Percentiles rank a stretch among this genome's conserved stretches.
These are phyloP conservation scores for Nemania sp. DNA, from an alignment of 2,329 filamentous ascomycete species.

Conservation along the genomic window DNA sequence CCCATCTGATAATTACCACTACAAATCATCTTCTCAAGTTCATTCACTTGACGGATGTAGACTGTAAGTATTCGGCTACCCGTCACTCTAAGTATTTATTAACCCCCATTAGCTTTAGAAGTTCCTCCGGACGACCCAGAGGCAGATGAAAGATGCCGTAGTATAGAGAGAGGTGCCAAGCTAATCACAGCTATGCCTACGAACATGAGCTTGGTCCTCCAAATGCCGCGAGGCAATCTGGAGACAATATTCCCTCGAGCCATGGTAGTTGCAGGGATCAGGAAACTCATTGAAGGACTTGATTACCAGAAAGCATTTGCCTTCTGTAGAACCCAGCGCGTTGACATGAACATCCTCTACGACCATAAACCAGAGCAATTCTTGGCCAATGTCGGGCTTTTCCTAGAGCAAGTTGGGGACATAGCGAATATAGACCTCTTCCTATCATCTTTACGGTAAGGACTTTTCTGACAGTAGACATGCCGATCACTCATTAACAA, in stretches of 20 bases:
- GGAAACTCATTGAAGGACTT: constrained; percentile 75
- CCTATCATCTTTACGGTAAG: constrained; percentile 78
- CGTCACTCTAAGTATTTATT: not conserved
- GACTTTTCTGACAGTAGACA: constrained; percentile 1
- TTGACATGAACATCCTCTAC: constrained; percentile 97
- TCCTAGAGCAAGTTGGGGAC: constrained; percentile 83
- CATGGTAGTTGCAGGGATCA: constrained; percentile 87
- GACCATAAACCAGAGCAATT: constrained; percentile 91
- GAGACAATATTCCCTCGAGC: constrained; percentile 94
- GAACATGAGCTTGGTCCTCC: constrained; percentile 80
- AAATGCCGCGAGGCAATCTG: constrained; percentile 94
- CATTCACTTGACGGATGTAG: constrained; percentile 71
- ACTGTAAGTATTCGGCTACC: constrained; percentile 54
- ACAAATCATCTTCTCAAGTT: constrained; percentile 93
- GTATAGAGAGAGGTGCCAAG: constrained; percentile 84
- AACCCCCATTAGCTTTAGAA: constrained; percentile 64
- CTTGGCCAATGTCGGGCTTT: constrained; percentile 71
- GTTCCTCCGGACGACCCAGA: constrained; percentile 88
- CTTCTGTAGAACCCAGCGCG: constrained; percentile 86
- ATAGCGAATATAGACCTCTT: constrained; percentile 87
- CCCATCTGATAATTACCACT: constrained; percentile 89
- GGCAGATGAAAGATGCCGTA: constrained; percentile 87
- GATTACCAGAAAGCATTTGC: constrained; percentile 84
- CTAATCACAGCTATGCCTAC: constrained; percentile 89
- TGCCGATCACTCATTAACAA: constrained; percentile 35